Evolutionary conservation across 805 yeast genomes (phyloP).

Genomic region (Huiozyma sinensis): DNA sequence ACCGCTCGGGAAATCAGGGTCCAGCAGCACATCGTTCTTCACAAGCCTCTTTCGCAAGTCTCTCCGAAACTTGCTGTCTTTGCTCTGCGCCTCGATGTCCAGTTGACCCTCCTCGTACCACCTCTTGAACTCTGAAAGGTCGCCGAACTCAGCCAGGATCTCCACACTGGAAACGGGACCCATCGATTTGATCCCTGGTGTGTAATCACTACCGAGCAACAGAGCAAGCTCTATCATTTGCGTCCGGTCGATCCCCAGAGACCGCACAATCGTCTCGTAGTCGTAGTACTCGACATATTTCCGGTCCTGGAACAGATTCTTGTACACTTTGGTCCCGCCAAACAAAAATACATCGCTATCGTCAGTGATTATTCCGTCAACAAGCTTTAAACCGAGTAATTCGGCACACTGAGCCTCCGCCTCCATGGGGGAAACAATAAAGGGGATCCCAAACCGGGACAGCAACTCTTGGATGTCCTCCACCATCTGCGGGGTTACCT

Average conservation of each 20-base stretch:
- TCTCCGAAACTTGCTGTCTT: slow-evolving; percentile 41
- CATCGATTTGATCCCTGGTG: slow-evolving; percentile 83
- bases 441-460: slow-evolving; percentile 87
- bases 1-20: slow-evolving; percentile 58
- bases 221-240: slow-evolving; percentile 73
- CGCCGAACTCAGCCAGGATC: slow-evolving; percentile 71
- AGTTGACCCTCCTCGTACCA: slow-evolving; percentile 37
- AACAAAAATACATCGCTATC: slow-evolving; percentile 94
- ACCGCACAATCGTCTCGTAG: slow-evolving; percentile 43
- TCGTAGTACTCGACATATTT: slow-evolving; percentile 82
- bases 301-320: slow-evolving; percentile 90
- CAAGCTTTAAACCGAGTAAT: slow-evolving; percentile 52
- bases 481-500: slow-evolving; percentile 78
- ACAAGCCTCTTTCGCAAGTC: slow-evolving; percentile 46
- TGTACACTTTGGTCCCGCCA: slow-evolving; percentile 77
- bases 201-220: slow-evolving; percentile 87
- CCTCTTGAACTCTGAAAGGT: slow-evolving; percentile 28
- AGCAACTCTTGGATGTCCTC: slow-evolving; percentile 83
- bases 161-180: slow-evolving; percentile 94
- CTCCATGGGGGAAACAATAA: slow-evolving; percentile 93
- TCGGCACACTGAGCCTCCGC: slow-evolving; percentile 98
- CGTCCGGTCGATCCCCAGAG: slow-evolving; percentile 52
- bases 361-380: slow-evolving; percentile 93
- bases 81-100: slow-evolving; percentile 30
- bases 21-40: slow-evolving; percentile 45